phyloP scores from a whole-genome alignment of 2,329 filamentous ascomycete genomes.

The Dactylellina leptospora region DNA sequence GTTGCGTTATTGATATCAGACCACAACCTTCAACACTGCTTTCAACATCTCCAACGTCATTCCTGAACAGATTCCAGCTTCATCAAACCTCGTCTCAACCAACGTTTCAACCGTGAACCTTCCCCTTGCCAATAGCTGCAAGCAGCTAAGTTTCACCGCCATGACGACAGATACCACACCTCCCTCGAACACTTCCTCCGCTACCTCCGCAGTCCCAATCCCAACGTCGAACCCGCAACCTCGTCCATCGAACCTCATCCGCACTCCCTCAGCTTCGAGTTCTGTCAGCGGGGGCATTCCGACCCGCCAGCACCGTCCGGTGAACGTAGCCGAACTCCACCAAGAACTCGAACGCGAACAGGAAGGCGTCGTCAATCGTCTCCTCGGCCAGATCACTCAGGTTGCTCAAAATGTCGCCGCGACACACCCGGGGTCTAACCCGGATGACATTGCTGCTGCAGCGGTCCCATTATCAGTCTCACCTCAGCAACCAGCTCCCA shows the following conservation, averaged over 20 bases:
- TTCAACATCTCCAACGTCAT: slow-evolving; percentile 11
- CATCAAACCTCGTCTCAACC: background rate
- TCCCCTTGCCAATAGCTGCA: background rate
- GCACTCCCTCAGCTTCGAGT: slow-evolving; percentile 46
- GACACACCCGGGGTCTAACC: slow-evolving; percentile 68
- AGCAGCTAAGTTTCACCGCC: background rate
- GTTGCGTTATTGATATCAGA: slow-evolving; percentile 17
- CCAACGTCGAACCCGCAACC: slow-evolving; percentile 21
- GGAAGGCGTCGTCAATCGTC: slow-evolving; percentile 66
- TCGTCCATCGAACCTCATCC: slow-evolving; percentile 23
- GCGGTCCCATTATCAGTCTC: slow-evolving; percentile 59
- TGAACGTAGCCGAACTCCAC: slow-evolving; percentile 56
- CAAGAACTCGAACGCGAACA: slow-evolving; percentile 58
- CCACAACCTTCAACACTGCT: slow-evolving; percentile 7
- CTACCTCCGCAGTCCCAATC: slow-evolving; percentile 38
- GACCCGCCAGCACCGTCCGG: slow-evolving; percentile 28
- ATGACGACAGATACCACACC: slow-evolving; percentile 31
- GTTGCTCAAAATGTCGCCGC: slow-evolving; percentile 71
- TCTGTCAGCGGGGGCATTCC: slow-evolving; percentile 38
- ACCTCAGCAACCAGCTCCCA: slow-evolving; percentile 62
- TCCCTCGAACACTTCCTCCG: slow-evolving; percentile 10
- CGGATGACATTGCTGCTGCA: slow-evolving; percentile 60
- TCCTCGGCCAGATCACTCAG: slow-evolving; percentile 78
- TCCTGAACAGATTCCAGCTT: background rate
- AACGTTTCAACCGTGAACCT: background rate